Percentiles rank a stretch among this genome's conserved stretches.
Conservation (phyloP, 495 filamentous ascomycete genomes). For the Xylaria nigripes region DNA sequence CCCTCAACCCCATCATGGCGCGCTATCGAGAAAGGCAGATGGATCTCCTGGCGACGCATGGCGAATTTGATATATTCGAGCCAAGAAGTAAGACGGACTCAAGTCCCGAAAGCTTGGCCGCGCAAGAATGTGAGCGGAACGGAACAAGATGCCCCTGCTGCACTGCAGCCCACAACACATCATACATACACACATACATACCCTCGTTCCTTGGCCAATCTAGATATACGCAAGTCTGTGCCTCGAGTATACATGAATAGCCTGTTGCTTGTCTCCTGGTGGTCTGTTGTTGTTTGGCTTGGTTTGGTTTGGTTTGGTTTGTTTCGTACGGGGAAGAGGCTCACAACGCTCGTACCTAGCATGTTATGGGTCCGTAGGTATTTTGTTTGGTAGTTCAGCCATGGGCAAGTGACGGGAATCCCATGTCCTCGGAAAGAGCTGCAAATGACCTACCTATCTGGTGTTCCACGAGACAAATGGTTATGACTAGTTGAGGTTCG, state of each 20-base stretch:
- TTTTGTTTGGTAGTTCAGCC: too few relatives aligned
- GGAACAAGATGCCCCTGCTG: slow-evolving; percentile 10
- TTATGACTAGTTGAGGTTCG: background rate
- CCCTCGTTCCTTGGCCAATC: slow-evolving; percentile 1
- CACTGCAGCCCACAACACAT: slow-evolving; percentile 8
- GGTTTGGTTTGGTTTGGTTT: too few relatives aligned
- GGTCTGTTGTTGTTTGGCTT: too few relatives aligned
- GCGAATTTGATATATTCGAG: slow-evolving; percentile 1
- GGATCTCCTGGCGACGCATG: background rate
- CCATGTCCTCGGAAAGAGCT: slow-evolving; percentile 1
- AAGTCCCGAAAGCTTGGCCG: slow-evolving; percentile 14
- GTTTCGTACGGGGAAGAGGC: background rate
- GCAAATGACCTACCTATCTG: background rate
- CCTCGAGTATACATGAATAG: background rate
- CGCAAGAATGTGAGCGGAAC: slow-evolving; percentile 9
- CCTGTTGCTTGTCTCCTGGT: background rate
- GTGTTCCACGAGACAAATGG: background rate
- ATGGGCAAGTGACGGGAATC: background rate
- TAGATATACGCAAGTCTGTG: background rate
- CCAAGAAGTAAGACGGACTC: slow-evolving; percentile 12
- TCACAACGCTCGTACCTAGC: too few relatives aligned
- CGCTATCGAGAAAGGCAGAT: background rate
- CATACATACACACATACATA: background rate
- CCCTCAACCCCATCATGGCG: background rate
- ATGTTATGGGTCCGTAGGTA: too few relatives aligned